Evolutionary conservation across 2,329 filamentous ascomycete species (phyloP).

Genomic region (Zymoseptoria passerinii): DNA sequence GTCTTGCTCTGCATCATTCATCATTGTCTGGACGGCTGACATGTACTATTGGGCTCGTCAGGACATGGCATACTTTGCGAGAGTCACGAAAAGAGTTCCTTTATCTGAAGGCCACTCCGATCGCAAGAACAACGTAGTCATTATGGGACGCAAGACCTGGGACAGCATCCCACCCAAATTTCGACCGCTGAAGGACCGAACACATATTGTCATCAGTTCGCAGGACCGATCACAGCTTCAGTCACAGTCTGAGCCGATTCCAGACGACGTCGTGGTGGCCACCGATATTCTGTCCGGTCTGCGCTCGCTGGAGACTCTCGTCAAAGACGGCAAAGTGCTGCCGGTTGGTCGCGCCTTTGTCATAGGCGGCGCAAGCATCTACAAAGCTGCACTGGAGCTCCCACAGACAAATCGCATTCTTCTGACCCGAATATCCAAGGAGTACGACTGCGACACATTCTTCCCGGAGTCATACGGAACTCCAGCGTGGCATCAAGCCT

Average conservation of each 20-base stretch:
- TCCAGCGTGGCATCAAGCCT: conserved; percentile 47
- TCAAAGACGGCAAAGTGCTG: conserved; percentile 15
- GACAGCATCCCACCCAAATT: conserved; percentile 75
- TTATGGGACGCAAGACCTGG: conserved; percentile 98
- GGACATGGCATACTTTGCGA: conserved; percentile 95
- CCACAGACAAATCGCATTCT: conserved; percentile 54
- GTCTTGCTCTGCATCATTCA: no score
- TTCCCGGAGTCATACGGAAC: conserved; percentile 54
- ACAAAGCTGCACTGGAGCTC: conserved; percentile 58
- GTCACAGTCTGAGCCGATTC: conserved; percentile 15
- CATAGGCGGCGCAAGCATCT: conserved; percentile 85
- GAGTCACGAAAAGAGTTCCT: conserved; percentile 65
- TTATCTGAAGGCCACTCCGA: conserved; percentile 9
- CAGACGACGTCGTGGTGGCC: conserved; percentile 49
- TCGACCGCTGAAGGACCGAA: conserved; percentile 67
- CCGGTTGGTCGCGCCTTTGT: conserved; percentile 61
- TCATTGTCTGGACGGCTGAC: no score
- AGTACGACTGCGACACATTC: conserved; percentile 69
- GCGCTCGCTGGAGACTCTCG: conserved; percentile 26
- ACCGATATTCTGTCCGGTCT: conserved; percentile 24
- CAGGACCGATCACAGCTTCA: conserved; percentile 16
- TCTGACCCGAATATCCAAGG: conserved; percentile 58
- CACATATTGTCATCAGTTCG: conserved; percentile 74
- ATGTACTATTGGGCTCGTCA: no score
- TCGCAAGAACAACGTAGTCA: conserved; percentile 53